phyloP scores from a whole-genome alignment of 2,329 filamentous ascomycete genomes.

The Myrmaecium sp. region DNA sequence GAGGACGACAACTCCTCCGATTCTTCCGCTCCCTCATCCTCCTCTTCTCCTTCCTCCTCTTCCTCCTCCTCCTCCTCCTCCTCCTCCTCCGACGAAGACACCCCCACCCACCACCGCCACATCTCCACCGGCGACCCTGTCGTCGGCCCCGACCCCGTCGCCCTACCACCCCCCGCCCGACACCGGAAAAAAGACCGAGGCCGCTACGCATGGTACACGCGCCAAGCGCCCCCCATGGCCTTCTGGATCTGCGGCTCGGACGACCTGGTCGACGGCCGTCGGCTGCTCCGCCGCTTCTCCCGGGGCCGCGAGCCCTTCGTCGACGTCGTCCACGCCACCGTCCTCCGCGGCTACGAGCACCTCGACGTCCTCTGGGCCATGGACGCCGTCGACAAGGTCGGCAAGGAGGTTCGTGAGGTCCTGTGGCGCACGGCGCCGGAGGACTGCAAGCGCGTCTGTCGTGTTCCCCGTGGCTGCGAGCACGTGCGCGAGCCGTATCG shows the following conservation, averaged over 20 bases:
- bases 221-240: constrained; percentile 64
- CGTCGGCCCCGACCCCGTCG: not conserved
- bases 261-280: constrained; percentile 64
- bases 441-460: constrained; percentile 40
- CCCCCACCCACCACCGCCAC: not conserved
- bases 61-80: not conserved
- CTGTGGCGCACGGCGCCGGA: constrained; percentile 58
- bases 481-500: constrained; percentile 15
- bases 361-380: constrained; percentile 92
- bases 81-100: not conserved
- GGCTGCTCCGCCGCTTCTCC: constrained; percentile 57
- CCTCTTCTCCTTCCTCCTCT: not conserved
- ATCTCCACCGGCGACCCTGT: not conserved
- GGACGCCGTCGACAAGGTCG: constrained; percentile 70
- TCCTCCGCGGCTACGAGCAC: constrained; percentile 82
- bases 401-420: constrained; percentile 61
- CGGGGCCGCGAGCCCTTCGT: constrained; percentile 68
- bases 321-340: constrained; percentile 59
- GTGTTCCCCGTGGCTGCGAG: constrained; percentile 48
- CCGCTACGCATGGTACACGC: constrained; percentile 61
- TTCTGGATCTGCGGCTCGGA: constrained; percentile 78
- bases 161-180: constrained; percentile 2
- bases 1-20: no score
- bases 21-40: no score
- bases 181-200: constrained; percentile 24